Percentiles rank a stretch among this genome's conserved stretches.
These are phyloP conservation scores for Zymoseptoria ardabiliae DNA, from an alignment of 2,329 filamentous ascomycete species.

Conservation along the genomic window DNA sequence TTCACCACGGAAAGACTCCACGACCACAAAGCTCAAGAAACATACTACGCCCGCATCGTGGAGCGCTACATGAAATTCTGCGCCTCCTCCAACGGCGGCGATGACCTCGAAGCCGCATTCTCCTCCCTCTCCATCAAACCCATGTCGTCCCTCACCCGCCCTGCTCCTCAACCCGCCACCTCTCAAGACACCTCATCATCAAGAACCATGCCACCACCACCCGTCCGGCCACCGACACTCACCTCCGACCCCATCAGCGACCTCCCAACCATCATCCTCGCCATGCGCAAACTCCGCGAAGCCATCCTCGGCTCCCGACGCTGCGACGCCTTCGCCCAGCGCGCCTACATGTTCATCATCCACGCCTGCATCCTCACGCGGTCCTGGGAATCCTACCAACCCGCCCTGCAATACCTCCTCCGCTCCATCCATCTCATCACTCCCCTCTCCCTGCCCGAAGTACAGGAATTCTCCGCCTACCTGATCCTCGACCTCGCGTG, in stretches of 20 bases:
- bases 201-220: neutral
- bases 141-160: neutral
- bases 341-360: slow-evolving; percentile 86
- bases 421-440: slow-evolving; percentile 60
- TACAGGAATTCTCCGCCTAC: slow-evolving; percentile 73
- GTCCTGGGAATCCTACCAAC: slow-evolving; percentile 82
- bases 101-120: slow-evolving; percentile 69
- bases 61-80: slow-evolving; percentile 87
- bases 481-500: slow-evolving; percentile 84
- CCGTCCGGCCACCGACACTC: slow-evolving; percentile 6
- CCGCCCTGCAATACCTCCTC: slow-evolving; percentile 74
- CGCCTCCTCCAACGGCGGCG: slow-evolving; percentile 61
- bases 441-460: slow-evolving; percentile 61
- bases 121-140: slow-evolving; percentile 49
- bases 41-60: slow-evolving; percentile 79
- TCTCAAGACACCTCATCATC: neutral
- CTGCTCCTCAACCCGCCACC: neutral
- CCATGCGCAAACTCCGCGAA: slow-evolving; percentile 87
- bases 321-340: slow-evolving; percentile 72
- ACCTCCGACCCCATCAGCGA: slow-evolving; percentile 40
- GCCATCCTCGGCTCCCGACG: slow-evolving; percentile 74
- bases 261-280: slow-evolving; percentile 67
- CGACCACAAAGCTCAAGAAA: slow-evolving; percentile 70
- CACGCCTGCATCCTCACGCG: slow-evolving; percentile 72
- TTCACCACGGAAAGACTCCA: slow-evolving; percentile 31